Percentiles rank a stretch among this genome's conserved stretches.
Evolutionary conservation across 2,329 filamentous ascomycete genomes (phyloP).

Genomic region (Cryphonectria parasitica): DNA sequence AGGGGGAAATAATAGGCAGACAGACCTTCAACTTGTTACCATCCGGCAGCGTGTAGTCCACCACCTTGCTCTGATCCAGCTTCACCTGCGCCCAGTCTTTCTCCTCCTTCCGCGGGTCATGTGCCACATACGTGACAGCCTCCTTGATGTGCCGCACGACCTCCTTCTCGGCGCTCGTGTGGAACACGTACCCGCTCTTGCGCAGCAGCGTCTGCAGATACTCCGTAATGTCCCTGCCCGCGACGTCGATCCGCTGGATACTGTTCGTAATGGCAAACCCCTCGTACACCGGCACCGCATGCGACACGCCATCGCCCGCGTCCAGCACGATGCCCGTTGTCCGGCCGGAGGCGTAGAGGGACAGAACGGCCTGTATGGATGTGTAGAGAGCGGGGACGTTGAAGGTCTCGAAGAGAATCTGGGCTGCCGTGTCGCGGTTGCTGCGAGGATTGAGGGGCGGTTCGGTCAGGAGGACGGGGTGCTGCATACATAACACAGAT

Average conservation of each 20-base stretch:
- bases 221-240: slow-evolving; percentile 94
- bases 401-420: slow-evolving; percentile 98
- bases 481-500: slow-evolving; percentile 50
- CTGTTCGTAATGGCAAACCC: slow-evolving; percentile 96
- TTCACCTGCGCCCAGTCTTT: slow-evolving; percentile 91
- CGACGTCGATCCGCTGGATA: slow-evolving; percentile 94
- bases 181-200: slow-evolving; percentile 92
- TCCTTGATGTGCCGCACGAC: slow-evolving; percentile 98
- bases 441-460: slow-evolving; percentile 92
- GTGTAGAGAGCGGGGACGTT: slow-evolving; percentile 96
- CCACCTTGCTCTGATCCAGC: slow-evolving; percentile 74
- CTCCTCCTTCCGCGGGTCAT: slow-evolving; percentile 91
- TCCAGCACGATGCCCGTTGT: slow-evolving; percentile 97
- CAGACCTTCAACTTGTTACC: slow-evolving; percentile 87
- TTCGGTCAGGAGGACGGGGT: slow-evolving; percentile 94
- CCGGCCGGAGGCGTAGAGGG: slow-evolving; percentile 91
- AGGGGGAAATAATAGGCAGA: not conserved
- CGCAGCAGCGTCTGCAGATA: slow-evolving; percentile 88
- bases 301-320: slow-evolving; percentile 93
- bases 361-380: slow-evolving; percentile 95
- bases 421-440: slow-evolving; percentile 94
- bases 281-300: slow-evolving; percentile 96
- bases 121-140: slow-evolving; percentile 86
- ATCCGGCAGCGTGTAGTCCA: slow-evolving; percentile 89
- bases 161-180: slow-evolving; percentile 98